Conservation (phyloP, 306 rosid species). For the Cercis canadensis region DNA sequence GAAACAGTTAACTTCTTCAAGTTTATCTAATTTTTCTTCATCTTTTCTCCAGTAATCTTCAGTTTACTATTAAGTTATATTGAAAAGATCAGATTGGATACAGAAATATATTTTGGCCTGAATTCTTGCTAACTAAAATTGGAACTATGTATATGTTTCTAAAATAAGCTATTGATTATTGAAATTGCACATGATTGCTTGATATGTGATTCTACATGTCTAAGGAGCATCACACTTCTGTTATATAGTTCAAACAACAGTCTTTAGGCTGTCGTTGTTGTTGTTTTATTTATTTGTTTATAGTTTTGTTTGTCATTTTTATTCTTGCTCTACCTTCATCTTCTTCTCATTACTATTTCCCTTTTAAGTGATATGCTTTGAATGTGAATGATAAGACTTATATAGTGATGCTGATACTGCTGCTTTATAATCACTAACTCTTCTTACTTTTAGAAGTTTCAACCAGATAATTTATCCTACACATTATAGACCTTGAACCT, state of each 20-base stretch:
- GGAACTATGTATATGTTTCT: background rate
- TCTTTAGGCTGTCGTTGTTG: too few species aligned
- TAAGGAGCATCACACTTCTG: background rate
- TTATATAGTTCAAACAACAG: slow-evolving; percentile 23
- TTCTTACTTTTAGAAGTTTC: slow-evolving; percentile 18
- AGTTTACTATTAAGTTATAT: background rate
- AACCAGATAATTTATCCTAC: slow-evolving; percentile 24
- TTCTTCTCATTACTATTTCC: background rate
- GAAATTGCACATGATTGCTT: background rate
- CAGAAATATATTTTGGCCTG: slow-evolving; percentile 4
- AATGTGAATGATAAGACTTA: slow-evolving; percentile 12
- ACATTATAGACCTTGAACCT: slow-evolving; percentile 9
- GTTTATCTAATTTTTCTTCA: background rate
- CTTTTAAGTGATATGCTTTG: background rate
- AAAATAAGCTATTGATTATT: background rate
- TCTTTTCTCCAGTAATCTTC: background rate
- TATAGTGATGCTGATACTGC: slow-evolving; percentile 5
- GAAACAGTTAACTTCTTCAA: background rate
- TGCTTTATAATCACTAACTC: slow-evolving; percentile 9
- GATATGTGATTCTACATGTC: background rate
- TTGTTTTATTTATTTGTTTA: too few species aligned
- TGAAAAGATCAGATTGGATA: slow-evolving; percentile 1
- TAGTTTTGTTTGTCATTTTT: background rate
- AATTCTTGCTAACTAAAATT: background rate
- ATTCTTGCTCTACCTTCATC: background rate